Base-by-base conservation (phyloP, 352 stramenopile genomes). In the Pythium periplocum region DNA sequence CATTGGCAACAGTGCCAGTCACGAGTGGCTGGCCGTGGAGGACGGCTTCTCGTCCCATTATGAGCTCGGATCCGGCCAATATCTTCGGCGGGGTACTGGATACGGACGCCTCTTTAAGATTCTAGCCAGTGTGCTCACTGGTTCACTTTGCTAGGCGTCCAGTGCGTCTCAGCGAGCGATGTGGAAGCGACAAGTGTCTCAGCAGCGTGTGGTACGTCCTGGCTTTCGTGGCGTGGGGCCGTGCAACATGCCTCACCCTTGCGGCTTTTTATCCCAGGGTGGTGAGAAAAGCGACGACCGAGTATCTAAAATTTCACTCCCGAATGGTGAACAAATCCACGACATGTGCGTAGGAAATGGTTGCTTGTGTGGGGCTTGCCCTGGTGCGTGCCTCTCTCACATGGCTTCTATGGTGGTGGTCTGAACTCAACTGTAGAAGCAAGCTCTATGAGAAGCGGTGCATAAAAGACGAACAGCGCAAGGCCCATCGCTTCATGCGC, bases 241-340 rank as follows among this genome's bases (percentile, higher is more conserved):
- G 0, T 26, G 17, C 17, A 26, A 26, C 17, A 26, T 26, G 17
- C 17, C 17, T 26, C 17, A 26, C 17, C 17, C 30, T 49, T 44
- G 45, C 2, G 36, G 42, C 31, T 48, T 32, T 12, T 35, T 48
- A 26, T 31, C 40, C 45, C 33, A 72, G 64, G 36, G 44, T 1
- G 48, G 54, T 31, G 36, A 41, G 3, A 57, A 41, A 17, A 31
- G 32, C 2, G 51, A 59, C 32, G 64, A 66, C 17, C 31, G 31
- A 4, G 51, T 71, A 11, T 52, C 65, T 17, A 76, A 69, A 48
- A 83, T 86, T 47, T 80, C 66, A 17, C 48, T 86, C 12, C 78
- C 75, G 6, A 86, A 82, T 38, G 78, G 75, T 45, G 75, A 88
- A 33, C 73, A 85, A 57, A 86, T 88, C 57, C 73, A 86, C 63